Percentiles rank a stretch among this genome's conserved stretches.
These are phyloP conservation scores for Naganishia randhawae DNA, from an alignment of 768 basidiomycete species.

Conservation along the genomic window DNA sequence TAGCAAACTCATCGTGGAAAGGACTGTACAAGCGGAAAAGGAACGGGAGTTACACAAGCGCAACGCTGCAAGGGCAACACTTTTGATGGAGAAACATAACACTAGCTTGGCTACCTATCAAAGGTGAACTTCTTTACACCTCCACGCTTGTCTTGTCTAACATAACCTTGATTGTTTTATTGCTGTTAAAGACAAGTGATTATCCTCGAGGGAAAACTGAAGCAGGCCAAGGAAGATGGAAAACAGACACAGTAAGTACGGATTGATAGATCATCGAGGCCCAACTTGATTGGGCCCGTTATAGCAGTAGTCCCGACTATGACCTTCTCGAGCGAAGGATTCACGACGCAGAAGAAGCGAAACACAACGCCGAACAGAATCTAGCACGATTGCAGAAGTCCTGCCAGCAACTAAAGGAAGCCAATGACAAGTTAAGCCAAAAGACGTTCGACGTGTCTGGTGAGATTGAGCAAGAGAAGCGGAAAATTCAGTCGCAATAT, in stretches of 20 bases:
- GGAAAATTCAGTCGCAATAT: conserved; percentile 56
- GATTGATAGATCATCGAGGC: no score
- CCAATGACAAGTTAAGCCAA: conserved; percentile 72
- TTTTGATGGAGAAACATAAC: conserved; percentile 77
- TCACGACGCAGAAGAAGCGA: neutral
- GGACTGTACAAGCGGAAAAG: conserved; percentile 76
- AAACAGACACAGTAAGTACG: neutral
- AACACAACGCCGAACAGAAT: conserved; percentile 64
- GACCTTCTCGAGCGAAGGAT: neutral
- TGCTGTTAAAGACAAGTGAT: conserved; percentile 42
- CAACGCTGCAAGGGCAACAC: conserved; percentile 86
- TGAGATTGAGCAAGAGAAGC: conserved; percentile 57
- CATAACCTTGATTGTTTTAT: neutral
- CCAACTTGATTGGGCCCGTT: neutral
- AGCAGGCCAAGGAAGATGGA: neutral
- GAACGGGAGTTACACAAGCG: conserved; percentile 86
- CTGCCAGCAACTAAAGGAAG: conserved; percentile 67
- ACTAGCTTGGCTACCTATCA: conserved; percentile 81
- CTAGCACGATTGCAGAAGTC: conserved; percentile 68
- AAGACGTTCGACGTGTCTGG: conserved; percentile 67
- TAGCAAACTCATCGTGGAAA: conserved; percentile 76
- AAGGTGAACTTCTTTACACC: conserved; percentile 52
- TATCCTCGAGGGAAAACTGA: conserved; percentile 39
- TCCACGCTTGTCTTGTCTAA: neutral
- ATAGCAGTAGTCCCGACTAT: neutral